Evolutionary conservation across 2,329 filamentous ascomycete genomes (phyloP), one percentile per base, ranked within the genome.

Genomic region (Colletotrichum cordylinicola): DNA sequence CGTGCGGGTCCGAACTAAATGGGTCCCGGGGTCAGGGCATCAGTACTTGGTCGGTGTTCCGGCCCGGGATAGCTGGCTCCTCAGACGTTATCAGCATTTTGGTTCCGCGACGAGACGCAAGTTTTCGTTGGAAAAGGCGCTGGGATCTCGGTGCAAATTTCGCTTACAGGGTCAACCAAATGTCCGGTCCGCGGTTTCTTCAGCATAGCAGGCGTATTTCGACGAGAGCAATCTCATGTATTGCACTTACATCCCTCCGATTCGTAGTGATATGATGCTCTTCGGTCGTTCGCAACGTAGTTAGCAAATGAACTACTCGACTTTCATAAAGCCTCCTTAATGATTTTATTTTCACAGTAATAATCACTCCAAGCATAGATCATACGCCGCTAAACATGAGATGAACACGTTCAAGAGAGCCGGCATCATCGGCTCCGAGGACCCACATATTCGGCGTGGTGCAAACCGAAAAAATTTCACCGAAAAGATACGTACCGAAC

Each of bases 1-100:
- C 43, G 27, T 65, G 74, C 70, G 70, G 74, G 58, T 65, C 70
- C 39, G 72, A 62, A 21, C 24, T n/a, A 12, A 8, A 39, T 37
- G 72, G 72, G 72, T 71, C 67, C 33, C 65, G 62, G 48, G 31
- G 58, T n/a, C 37, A 76, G 70, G 64, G 70, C 58, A 52, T 21
- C 21, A 6, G 43, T 52, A n/a, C 43, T 52, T 21, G 2, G n/a
- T 65, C 61, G 18, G 27, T 64, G 5, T 33, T 67, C 72, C 55
- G 62, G 69, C 56, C 73, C 61, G 67, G 69, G 62, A 72, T 72
- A 16, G 43, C 43, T 7, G 64, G 29, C n/a, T 69, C 21, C 6
- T 8, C 16, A 35, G 10, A 18, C n/a, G 5, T 33, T 61, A 10
- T 21, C 18, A 29, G 21, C 18, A 1, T 58, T 58, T 8, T n/a